phyloP scores from a whole-genome alignment of 352 stramenopile species.

The Globisporangium parvum region DNA sequence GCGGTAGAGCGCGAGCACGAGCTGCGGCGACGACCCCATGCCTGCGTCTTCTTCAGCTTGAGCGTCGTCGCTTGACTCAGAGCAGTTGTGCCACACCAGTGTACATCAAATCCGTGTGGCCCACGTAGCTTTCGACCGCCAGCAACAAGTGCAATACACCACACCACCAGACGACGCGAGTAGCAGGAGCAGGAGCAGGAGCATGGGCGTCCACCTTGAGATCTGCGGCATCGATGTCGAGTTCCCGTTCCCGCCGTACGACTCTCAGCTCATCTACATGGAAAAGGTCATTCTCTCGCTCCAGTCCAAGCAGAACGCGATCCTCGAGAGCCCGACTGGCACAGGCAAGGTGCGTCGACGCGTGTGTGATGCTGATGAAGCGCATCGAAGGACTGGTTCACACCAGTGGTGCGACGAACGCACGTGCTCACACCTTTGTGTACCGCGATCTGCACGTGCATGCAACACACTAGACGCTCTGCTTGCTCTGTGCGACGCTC shows the following conservation, averaged over 20 bases:
- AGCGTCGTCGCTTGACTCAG: no score
- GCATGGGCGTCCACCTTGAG: conserved; percentile 48
- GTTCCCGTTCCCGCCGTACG: conserved; percentile 97
- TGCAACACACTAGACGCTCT: conserved; percentile 79
- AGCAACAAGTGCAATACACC: not conserved
- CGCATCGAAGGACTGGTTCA: no score
- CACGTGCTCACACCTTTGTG: no score
- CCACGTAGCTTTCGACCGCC: no score
- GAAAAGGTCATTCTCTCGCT: conserved; percentile 91
- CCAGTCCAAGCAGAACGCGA: conserved; percentile 89
- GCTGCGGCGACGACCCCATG: conserved; percentile 36
- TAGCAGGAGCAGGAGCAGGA: not conserved
- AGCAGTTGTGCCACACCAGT: no score
- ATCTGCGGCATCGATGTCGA: conserved; percentile 89
- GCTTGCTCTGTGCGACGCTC: conserved; percentile 92
- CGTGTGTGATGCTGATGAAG: not conserved
- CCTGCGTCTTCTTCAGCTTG: not conserved
- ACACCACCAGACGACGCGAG: not conserved
- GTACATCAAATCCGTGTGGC: no score
- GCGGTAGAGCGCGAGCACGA: conserved; percentile 65
- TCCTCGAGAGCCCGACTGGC: conserved; percentile 97
- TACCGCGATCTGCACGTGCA: not conserved
- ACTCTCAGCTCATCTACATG: conserved; percentile 98
- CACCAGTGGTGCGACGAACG: no score
- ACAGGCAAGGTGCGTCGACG: conserved; percentile 88